Evolutionary conservation across 2,329 filamentous ascomycete species (phyloP).

Genomic region (Hypocrella siamensis): DNA sequence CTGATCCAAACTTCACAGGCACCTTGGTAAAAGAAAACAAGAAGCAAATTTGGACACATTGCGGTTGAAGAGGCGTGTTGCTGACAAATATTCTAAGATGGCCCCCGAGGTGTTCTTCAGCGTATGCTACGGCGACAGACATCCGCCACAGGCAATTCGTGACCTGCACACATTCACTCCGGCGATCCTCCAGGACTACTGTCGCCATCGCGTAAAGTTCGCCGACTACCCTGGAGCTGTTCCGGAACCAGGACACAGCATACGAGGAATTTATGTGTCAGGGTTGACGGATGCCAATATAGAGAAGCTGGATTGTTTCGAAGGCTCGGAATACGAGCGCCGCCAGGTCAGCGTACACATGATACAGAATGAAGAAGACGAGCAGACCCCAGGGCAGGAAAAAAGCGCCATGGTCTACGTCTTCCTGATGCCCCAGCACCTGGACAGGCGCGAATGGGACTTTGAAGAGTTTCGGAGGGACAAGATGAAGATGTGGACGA

Average conservation of each 20-base stretch:
- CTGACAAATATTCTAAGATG: too few species aligned
- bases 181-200: constrained; percentile 59
- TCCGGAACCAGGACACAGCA: constrained; percentile 35
- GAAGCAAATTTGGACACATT: neutral
- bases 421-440: constrained; percentile 28
- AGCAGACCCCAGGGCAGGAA: constrained; percentile 24
- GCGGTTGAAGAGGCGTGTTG: too few species aligned
- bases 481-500: constrained; percentile 44
- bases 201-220: constrained; percentile 49
- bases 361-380: constrained; percentile 22
- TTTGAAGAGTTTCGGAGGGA: constrained; percentile 68
- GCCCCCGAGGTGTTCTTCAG: constrained; percentile 73
- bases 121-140: constrained; percentile 53
- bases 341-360: constrained; percentile 37
- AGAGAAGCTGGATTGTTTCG: constrained; percentile 62
- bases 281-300: constrained; percentile 70
- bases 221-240: constrained; percentile 76
- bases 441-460: constrained; percentile 76
- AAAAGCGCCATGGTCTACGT: constrained; percentile 49
- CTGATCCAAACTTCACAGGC: neutral
- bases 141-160: constrained; percentile 29
- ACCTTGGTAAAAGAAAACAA: neutral
- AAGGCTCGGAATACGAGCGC: constrained; percentile 59
- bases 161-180: constrained; percentile 50
- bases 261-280: constrained; percentile 61